Evolutionary conservation across 2,329 filamentous ascomycete species (phyloP).

Genomic region (Hypoxylon sp.): DNA sequence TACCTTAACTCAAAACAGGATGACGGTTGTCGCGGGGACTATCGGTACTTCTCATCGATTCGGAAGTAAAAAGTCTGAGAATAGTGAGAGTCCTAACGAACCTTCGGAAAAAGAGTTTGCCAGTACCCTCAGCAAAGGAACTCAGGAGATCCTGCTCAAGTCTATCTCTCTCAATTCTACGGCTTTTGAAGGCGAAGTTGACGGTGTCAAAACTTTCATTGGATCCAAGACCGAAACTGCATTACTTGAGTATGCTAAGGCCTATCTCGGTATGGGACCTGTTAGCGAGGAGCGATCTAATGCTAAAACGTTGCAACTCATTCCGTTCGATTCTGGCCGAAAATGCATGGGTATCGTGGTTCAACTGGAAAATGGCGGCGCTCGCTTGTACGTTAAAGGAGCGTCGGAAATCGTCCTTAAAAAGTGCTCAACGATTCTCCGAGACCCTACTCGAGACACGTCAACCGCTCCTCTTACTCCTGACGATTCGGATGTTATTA

Average conservation of each 20-base stretch:
- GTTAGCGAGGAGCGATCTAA: constrained; percentile 76
- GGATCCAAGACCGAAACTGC: constrained; percentile 86
- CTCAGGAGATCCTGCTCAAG: constrained; percentile 69
- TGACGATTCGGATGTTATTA: constrained; percentile 71
- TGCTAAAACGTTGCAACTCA: constrained; percentile 72
- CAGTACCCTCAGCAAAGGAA: constrained; percentile 61
- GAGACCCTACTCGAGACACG: constrained; percentile 64
- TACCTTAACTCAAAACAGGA: constrained; percentile 77
- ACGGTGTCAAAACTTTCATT: constrained; percentile 76
- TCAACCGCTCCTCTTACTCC: constrained; percentile 63
- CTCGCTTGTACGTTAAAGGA: constrained; percentile 74
- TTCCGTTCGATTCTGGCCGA: constrained; percentile 82
- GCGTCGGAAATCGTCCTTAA: constrained; percentile 75
- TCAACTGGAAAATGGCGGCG: constrained; percentile 65
- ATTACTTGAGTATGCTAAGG: constrained; percentile 77
- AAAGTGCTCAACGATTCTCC: constrained; percentile 68
- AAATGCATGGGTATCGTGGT: constrained; percentile 79
- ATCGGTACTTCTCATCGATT: constrained; percentile 71
- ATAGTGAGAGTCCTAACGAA: constrained; percentile 51
- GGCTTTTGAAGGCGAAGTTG: constrained; percentile 81
- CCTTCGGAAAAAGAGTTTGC: constrained; percentile 64
- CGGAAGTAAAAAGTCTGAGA: constrained; percentile 57
- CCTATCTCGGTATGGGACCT: constrained; percentile 76
- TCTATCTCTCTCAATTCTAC: constrained; percentile 79
- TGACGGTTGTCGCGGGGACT: constrained; percentile 75